Evolutionary conservation across 2,329 filamentous ascomycete genomes (phyloP), one percentile per base, ranked within the genome.

Genomic region (Nigrospora osmanthi): DNA sequence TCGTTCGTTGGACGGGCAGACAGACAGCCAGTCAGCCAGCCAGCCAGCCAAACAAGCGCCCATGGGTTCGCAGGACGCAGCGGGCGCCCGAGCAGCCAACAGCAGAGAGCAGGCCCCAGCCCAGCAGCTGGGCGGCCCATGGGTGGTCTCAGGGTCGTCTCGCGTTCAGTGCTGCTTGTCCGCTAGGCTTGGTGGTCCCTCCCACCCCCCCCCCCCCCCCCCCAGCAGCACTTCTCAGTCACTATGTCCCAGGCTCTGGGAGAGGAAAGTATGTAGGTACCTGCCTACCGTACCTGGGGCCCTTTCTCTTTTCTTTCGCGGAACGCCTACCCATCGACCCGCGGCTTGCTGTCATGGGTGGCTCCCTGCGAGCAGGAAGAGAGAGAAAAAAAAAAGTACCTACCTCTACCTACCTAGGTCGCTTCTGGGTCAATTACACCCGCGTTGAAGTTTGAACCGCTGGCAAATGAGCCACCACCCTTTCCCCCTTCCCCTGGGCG

Each of bases 391-490:
- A 35, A 11, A 44, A 42, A 39, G 42, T 47, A 44, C 32, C 31
- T n/a, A n/a, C n/a, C n/a, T n/a, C n/a, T n/a, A n/a, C n/a, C n/a
- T n/a, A n/a, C n/a, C n/a, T n/a, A n/a, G n/a, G n/a, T n/a, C n/a
- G n/a, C n/a, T 47, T 31, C 30, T 42, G 40, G 32, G 40, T 42
- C 40, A 48, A 43, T 48, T 48, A 40, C 47, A 48, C 46, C n/a
- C n/a, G 47, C 47, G 40, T 37, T 36, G 47, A 35, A 32, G 39
- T 46, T 43, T 44, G 38, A 45, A 34, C 23, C 13, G 35, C 43
- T 48, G 47, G 43, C 43, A 48, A 48, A 46, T 48, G 42, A 44
- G 44, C 43, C 40, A 48, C 42, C n/a, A n/a, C n/a, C n/a, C 38
- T 35, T 44, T 44, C 42, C 41, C 40, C 43, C 36, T 33, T 39